Evolutionary conservation across 2,329 filamentous ascomycete genomes (phyloP).

Genomic region (Hawksworthiomyces lignivorus): DNA sequence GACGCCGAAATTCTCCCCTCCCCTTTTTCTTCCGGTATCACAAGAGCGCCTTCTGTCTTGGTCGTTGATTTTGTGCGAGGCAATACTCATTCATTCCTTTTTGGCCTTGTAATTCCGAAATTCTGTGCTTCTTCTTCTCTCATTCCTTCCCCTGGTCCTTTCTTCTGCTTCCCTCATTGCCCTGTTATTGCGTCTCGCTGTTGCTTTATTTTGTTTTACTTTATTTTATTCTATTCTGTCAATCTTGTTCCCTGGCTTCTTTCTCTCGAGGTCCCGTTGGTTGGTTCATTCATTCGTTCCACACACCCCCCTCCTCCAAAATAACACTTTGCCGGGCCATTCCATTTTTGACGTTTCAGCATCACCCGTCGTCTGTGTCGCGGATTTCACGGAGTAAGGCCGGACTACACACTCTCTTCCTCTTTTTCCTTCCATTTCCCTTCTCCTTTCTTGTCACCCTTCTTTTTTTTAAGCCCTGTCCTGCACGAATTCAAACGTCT

Average conservation of each 20-base stretch:
- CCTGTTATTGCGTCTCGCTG: neutral
- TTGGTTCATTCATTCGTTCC: neutral
- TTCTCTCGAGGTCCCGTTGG: constrained; percentile 5
- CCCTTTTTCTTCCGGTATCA: too few species aligned
- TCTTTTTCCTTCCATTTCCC: neutral
- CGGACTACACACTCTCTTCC: constrained; percentile 6
- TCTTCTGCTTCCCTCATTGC: constrained; percentile 1
- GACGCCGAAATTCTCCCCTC: too few species aligned
- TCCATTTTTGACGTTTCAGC: constrained; percentile 23
- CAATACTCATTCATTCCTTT: too few species aligned
- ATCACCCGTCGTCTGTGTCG: constrained; percentile 17
- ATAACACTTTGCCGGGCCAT: constrained; percentile 14
- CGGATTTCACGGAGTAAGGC: too few species aligned
- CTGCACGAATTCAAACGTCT: too few species aligned
- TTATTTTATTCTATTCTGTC: neutral
- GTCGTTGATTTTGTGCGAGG: too few species aligned
- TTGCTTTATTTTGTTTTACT: neutral
- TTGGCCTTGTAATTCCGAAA: too few species aligned
- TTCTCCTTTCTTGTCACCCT: neutral
- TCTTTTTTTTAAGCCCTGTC: neutral
- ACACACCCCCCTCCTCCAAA: constrained; percentile 4
- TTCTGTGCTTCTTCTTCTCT: constrained; percentile 6
- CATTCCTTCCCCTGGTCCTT: neutral
- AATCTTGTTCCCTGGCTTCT: neutral
- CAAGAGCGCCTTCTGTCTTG: too few species aligned